Base-by-base conservation (phyloP, 1,284 basidiomycete genomes). In the Phellopilus nigrolimitatus region DNA sequence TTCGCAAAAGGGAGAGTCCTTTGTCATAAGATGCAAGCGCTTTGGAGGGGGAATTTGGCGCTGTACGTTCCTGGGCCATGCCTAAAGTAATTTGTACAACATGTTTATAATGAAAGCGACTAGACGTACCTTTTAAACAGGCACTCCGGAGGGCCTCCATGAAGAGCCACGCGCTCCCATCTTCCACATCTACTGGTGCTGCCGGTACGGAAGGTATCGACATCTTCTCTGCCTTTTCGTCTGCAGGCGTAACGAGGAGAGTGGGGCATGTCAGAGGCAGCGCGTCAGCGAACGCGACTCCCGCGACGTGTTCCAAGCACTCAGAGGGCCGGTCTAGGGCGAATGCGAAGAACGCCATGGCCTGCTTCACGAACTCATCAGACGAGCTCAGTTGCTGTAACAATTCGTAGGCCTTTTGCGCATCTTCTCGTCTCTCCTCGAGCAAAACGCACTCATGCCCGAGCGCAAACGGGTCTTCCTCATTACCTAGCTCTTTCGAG, bases 301-400 rank as follows among this genome's bases (percentile, higher is more conserved):
- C 68, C 21, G 70, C 66, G 5, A 89, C 73, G 48, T 83, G 70
- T 1, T 68, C 60, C 15, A 93, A 68, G 51, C 87, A 90, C 49
- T 80, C 77, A 2, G 72, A 65, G 13, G 82, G 82, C 15, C 78
- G 71, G 27, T 81, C 80, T 2, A 91, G 67, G 0, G 89, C 85
- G 64, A 88, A 90, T 2, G 82, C 79, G 59, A 87, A 84, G 65
- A 88, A 91, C 2, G 87, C 89, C 36, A 87, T 68, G 0, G 78
- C 74, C 49, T 88, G 73, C 54, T 77, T 70, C 13, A 82, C 68
- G 12, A 77, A 80, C 84, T 85, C 80, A 54, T 76, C 79, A 25
- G 73, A 68, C n/a, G 68, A 64, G 53, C 80, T 65, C 43, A 84
- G 57, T 36, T 62, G 67, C 63, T 73, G 75, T 57, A 89, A 65